phyloP scores from a whole-genome alignment of 495 filamentous ascomycete genomes.

The Penicillium canariense region DNA sequence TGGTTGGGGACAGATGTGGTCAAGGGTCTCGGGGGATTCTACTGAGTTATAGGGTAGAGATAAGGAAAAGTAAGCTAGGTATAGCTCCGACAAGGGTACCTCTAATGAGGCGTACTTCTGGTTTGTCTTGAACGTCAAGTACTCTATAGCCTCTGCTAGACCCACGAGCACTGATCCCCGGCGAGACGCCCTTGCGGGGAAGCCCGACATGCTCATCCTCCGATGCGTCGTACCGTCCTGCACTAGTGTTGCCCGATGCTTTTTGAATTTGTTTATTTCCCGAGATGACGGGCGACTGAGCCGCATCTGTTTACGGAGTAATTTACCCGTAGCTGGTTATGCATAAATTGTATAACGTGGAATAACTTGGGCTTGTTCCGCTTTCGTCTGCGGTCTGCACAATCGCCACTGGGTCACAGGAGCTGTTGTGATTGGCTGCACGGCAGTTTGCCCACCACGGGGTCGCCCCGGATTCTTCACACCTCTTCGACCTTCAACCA shows the following conservation, averaged over 20 bases:
- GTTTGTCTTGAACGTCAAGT: neutral
- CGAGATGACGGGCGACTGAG: neutral
- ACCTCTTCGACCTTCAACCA: constrained; percentile 6
- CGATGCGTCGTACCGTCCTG: constrained; percentile 5
- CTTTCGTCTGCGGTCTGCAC: neutral
- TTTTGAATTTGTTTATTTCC: neutral
- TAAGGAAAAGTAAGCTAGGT: neutral
- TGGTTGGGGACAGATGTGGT: neutral
- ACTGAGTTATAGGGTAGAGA: neutral
- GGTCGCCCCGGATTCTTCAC: too few species aligned
- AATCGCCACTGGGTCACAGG: constrained; percentile 8
- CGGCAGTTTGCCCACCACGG: constrained; percentile 9
- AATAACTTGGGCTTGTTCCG: neutral
- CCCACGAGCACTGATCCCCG: neutral
- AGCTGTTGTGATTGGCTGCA: constrained; percentile 18
- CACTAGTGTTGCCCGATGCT: constrained; percentile 4
- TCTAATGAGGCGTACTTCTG: neutral
- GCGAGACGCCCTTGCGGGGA: constrained; percentile 12
- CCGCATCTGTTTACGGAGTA: neutral
- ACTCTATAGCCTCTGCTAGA: neutral
- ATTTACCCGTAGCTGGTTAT: neutral
- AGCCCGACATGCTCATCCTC: neutral
- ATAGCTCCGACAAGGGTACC: neutral
- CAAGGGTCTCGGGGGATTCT: neutral
- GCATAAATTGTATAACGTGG: neutral